Percentiles rank a stretch among this genome's conserved stretches.
phyloP scores from a whole-genome alignment of 768 basidiomycete species.

The Suillus ampliporus region DNA sequence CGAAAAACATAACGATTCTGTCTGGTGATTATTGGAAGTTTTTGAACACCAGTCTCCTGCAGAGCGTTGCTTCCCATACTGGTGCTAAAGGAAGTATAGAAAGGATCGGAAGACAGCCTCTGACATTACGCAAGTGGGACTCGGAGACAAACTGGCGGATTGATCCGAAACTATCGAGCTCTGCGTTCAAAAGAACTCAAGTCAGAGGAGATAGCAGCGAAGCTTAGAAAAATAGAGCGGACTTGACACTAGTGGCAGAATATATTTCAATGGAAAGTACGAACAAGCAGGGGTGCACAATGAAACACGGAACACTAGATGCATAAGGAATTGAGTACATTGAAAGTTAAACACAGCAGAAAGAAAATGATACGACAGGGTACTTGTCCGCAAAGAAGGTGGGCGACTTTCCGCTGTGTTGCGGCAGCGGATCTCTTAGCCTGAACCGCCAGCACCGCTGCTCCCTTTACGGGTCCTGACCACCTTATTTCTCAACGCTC shows the following conservation, averaged over 20 bases:
- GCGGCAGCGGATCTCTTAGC: slow-evolving; percentile 3
- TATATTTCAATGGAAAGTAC: slow-evolving; percentile 3
- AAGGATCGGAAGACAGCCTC: not conserved
- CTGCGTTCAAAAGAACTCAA: not conserved
- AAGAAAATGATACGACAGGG: not conserved
- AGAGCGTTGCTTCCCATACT: no score
- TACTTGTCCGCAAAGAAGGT: not conserved
- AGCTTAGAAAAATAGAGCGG: not conserved
- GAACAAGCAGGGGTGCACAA: not conserved
- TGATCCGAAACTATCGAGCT: not conserved
- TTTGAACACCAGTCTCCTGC: no score
- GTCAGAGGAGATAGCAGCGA: not conserved
- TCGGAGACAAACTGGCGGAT: not conserved
- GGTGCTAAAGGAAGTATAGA: no score
- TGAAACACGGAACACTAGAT: not conserved
- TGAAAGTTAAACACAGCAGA: not conserved
- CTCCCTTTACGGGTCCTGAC: slow-evolving; percentile 67
- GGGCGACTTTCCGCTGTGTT: no score
- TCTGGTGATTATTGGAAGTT: not conserved
- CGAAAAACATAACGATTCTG: not conserved
- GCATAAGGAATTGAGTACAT: slow-evolving; percentile 2
- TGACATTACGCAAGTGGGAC: not conserved
- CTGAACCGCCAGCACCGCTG: slow-evolving; percentile 21
- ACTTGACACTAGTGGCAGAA: not conserved
- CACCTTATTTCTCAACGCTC: slow-evolving; percentile 83